Percentiles rank a stretch among this genome's conserved stretches.
phyloP scores from a whole-genome alignment of 495 filamentous ascomycete genomes.

The Jackrogersella minutella region DNA sequence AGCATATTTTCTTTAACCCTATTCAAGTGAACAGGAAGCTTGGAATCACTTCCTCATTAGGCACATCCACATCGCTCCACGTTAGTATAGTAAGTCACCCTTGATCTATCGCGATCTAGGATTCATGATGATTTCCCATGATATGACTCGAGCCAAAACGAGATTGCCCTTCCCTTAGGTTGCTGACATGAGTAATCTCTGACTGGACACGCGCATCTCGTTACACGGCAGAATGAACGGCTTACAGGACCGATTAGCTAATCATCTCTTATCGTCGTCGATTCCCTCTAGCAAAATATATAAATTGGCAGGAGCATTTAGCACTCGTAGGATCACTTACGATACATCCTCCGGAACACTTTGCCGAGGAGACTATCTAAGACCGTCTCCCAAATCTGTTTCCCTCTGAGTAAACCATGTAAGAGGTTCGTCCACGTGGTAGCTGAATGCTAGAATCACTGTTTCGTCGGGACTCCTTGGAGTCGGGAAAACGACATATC shows the following conservation, averaged over 20 bases:
- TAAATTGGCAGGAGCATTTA: background rate
- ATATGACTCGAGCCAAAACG: background rate
- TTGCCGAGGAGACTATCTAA: no score
- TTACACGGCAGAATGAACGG: background rate
- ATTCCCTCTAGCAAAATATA: background rate
- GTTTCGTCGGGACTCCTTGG: background rate
- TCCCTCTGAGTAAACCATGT: background rate
- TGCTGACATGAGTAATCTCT: background rate
- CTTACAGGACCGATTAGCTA: conserved; percentile 3
- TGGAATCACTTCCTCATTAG: background rate
- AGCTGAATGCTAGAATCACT: background rate
- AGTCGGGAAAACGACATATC: background rate
- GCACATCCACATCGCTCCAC: background rate
- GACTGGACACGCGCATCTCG: background rate
- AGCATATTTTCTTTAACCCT: background rate
- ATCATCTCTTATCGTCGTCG: background rate
- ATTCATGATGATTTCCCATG: background rate
- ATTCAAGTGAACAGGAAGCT: background rate
- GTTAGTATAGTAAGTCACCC: background rate
- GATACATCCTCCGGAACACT: background rate
- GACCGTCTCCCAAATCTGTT: background rate
- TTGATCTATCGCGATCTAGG: background rate
- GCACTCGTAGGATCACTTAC: background rate
- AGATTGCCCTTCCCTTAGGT: background rate
- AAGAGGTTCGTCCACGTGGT: background rate